phyloP scores from a whole-genome alignment of 1,284 basidiomycete species.

The Tilletia horrida region DNA sequence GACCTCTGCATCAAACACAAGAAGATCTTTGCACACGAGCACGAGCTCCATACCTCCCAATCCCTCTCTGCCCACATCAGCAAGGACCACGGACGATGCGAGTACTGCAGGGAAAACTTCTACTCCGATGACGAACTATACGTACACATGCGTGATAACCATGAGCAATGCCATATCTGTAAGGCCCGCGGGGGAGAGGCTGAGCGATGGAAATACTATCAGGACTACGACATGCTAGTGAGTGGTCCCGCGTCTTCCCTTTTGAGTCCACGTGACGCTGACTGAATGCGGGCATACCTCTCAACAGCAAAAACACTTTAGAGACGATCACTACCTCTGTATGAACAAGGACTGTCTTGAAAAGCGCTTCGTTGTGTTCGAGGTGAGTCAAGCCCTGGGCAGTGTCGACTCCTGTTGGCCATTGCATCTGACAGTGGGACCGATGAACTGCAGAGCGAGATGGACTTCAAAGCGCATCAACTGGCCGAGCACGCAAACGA shows the following conservation, averaged over 20 bases:
- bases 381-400: constrained; percentile 8
- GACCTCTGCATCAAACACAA: constrained; percentile 84
- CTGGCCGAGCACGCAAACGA: constrained; percentile 78
- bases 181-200: constrained; percentile 41
- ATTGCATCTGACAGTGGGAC: not conserved
- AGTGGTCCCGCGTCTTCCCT: not conserved
- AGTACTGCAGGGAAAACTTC: constrained; percentile 85
- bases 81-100: constrained; percentile 76
- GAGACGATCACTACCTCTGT: constrained; percentile 71
- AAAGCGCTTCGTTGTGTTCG: constrained; percentile 92
- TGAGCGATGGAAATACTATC: constrained; percentile 47
- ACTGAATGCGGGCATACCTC: not conserved
- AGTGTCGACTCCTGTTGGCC: not conserved
- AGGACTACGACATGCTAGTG: constrained; percentile 52
- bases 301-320: constrained; percentile 45
- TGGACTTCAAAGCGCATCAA: constrained; percentile 90
- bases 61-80: constrained; percentile 71
- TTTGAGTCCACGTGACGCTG: not conserved
- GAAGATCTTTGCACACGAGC: constrained; percentile 95
- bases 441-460: constrained; percentile 58
- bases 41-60: constrained; percentile 73
- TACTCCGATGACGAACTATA: constrained; percentile 90
- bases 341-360: constrained; percentile 70
- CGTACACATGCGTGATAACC: constrained; percentile 83
- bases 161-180: constrained; percentile 97